phyloP scores from a whole-genome alignment of 768 basidiomycete species.

The Lactarius indigo region DNA sequence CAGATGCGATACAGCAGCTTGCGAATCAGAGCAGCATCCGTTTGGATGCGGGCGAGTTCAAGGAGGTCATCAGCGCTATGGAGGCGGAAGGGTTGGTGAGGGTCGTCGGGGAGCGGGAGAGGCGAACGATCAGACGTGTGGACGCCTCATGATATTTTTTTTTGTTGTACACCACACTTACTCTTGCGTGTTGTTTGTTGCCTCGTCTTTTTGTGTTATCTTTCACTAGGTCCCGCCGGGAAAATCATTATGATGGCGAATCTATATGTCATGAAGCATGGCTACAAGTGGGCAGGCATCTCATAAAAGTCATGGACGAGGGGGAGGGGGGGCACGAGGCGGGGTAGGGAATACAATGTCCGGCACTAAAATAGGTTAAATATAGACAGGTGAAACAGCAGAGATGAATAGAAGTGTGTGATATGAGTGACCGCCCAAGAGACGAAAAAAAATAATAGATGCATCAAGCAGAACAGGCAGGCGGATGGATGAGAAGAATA shows the following conservation, averaged over 20 bases:
- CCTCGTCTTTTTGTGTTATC: neutral
- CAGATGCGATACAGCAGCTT: slow-evolving; percentile 73
- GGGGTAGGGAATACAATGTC: slow-evolving; percentile 15
- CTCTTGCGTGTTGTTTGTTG: neutral
- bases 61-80: slow-evolving; percentile 68
- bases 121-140: slow-evolving; percentile 70
- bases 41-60: slow-evolving; percentile 77
- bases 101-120: slow-evolving; percentile 84
- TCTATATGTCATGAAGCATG: slow-evolving; percentile 14
- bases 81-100: slow-evolving; percentile 87
- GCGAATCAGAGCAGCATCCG: slow-evolving; percentile 82
- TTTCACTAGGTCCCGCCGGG: neutral
- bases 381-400: slow-evolving; percentile 13
- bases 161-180: neutral
- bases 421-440: neutral
- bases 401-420: slow-evolving; percentile 4
- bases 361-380: slow-evolving; percentile 20
- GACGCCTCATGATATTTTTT: slow-evolving; percentile 36
- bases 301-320: slow-evolving; percentile 15
- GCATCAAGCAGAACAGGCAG: slow-evolving; percentile 10
- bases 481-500: neutral
- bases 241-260: neutral
- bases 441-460: neutral
- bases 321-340: neutral
- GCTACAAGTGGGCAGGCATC: slow-evolving; percentile 15